These are phyloP conservation scores for Wickerhamomyces sp. DNA, from an alignment of 1,139 yeast genomes.

Conservation along the genomic window DNA sequence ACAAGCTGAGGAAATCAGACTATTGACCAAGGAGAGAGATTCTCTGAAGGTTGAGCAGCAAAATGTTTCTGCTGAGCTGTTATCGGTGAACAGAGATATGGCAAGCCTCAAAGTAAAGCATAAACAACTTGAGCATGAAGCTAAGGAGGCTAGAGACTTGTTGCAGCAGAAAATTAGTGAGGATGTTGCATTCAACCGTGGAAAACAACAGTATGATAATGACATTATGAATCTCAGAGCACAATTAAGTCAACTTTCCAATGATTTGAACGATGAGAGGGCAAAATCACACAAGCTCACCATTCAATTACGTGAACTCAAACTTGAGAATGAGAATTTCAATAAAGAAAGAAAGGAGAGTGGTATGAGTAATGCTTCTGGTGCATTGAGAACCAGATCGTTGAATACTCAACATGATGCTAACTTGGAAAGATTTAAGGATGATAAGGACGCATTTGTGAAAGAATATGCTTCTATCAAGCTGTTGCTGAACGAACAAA, in stretches of 20 bases:
- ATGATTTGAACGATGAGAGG: slow-evolving; percentile 21
- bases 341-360: slow-evolving; percentile 21
- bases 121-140: slow-evolving; percentile 34
- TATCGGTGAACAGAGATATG: slow-evolving; percentile 17
- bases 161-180: slow-evolving; percentile 34
- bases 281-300: slow-evolving; percentile 16
- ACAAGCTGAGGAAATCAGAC: slow-evolving; percentile 22
- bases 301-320: slow-evolving; percentile 26
- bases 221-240: slow-evolving; percentile 28
- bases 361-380: slow-evolving; percentile 21
- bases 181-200: slow-evolving; percentile 36
- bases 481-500: slow-evolving; percentile 47
- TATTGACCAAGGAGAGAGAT: slow-evolving; percentile 27
- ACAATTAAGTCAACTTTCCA: slow-evolving; percentile 21
- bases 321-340: slow-evolving; percentile 37
- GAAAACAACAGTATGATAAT: slow-evolving; percentile 32
- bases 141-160: slow-evolving; percentile 31
- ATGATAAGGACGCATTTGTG: slow-evolving; percentile 27
- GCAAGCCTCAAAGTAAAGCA: slow-evolving; percentile 23
- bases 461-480: slow-evolving; percentile 47
- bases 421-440: slow-evolving; percentile 14
- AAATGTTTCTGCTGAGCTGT: slow-evolving; percentile 11
- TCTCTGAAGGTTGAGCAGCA: slow-evolving; percentile 14
- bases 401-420: slow-evolving; percentile 14
- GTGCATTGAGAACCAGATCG: slow-evolving; percentile 21